Evolutionary conservation across 345 rosid genomes (phyloP), one percentile per base, ranked within the genome.

Genomic region (Hibiscus tridactylites): DNA sequence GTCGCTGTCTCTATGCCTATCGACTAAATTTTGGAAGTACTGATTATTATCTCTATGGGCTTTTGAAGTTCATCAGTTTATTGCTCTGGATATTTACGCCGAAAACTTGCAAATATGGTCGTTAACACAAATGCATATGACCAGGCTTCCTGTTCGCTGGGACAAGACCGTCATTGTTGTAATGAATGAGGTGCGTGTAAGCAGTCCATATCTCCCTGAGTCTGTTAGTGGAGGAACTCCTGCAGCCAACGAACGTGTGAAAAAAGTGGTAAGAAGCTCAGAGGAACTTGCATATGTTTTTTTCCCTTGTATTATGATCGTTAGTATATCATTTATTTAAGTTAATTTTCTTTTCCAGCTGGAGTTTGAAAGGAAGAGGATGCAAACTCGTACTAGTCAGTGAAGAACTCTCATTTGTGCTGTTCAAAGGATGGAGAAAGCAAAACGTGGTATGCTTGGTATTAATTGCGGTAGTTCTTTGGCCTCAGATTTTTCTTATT

Each of bases 81-180:
- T 50, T 35, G 39, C 52, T 58, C 2, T 59, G 16, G 37, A 58
- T 58, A 42, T 5, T 71, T 3, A 71, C n/a, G 29, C 46, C 5
- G 9, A 29, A 39, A 47, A n/a, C 26, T 28, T 44, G 5, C 26
- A 4, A 61, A 72, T 44, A 44, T 28, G 59, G 42, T 59, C 1
- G n/a, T 60, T 56, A 42, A 73, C 29, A 57, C 75, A 53, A 62
- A 39, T 37, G 49, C 67, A 6, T 57, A 11, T 70, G n/a, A 74
- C 49, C 85, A 95, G 99, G 88, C 97, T 90, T 78, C 98, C 99
- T 53, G 99, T 95, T 72, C 88, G 89, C 65, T 92, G 99, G 99
- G 99, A 95, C 72, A 90, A 92, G 83, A 85, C 96, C 33, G 86
- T 71, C 79, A 92, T 95, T 26, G 86, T 95, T 78, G 98, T 95